Evolutionary conservation across 768 basidiomycete genomes (phyloP).

Genomic region (Hygrocybe punicea): DNA sequence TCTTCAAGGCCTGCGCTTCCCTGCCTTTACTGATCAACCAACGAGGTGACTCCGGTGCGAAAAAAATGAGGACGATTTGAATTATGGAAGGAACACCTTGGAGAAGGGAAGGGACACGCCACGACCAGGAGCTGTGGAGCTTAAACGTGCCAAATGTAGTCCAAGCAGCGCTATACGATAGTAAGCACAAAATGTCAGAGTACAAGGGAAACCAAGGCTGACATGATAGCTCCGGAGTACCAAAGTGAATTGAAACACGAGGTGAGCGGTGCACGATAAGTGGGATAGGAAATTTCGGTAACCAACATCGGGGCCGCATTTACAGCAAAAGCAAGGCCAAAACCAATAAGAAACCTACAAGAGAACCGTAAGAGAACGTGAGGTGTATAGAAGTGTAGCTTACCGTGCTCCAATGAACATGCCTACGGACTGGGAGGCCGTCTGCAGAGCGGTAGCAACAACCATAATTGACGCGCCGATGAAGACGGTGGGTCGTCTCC

Average conservation of each 20-base stretch:
- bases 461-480: constrained; percentile 58
- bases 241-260: constrained; percentile 74
- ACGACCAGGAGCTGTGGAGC: constrained; percentile 40
- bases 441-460: constrained; percentile 63
- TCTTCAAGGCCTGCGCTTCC: constrained; percentile 62
- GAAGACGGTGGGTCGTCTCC: constrained; percentile 62
- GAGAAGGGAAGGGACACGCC: constrained; percentile 76
- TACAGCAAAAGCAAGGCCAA: constrained; percentile 32
- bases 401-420: constrained; percentile 81
- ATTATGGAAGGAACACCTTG: constrained; percentile 68
- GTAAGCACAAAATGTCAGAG: background rate
- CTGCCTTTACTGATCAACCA: constrained; percentile 75
- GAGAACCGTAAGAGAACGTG: background rate
- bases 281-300: constrained; percentile 81
- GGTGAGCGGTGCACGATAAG: constrained; percentile 75
- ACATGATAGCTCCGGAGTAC: constrained; percentile 82
- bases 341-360: constrained; percentile 1
- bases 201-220: constrained; percentile 23
- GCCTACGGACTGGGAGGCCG: constrained; percentile 64
- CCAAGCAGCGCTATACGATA: constrained; percentile 63
- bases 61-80: constrained; percentile 63
- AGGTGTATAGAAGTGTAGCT: constrained; percentile 13
- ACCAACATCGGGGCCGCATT: constrained; percentile 81
- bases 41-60: constrained; percentile 81
- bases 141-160: constrained; percentile 75